Base-by-base conservation (phyloP, 2,329 filamentous ascomycete species). In the Beauveria scarabaeidicola region DNA sequence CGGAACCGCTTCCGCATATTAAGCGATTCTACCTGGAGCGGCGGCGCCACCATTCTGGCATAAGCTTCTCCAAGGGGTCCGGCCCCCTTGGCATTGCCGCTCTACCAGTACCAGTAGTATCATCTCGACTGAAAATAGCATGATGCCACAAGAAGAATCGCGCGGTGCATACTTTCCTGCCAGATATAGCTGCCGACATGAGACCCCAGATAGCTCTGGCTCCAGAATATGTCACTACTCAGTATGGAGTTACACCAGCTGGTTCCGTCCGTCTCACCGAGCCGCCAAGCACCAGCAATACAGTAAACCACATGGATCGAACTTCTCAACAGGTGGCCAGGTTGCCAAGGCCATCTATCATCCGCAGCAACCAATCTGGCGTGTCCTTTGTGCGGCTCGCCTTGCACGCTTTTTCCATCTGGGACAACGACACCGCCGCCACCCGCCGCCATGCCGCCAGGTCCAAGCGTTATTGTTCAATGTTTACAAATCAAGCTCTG, bases 341-440 rank as follows among this genome's bases (percentile, higher is more conserved):
- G 11, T 36, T 36, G 32, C 32, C 32, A 13, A n/a, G 11, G 32
- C 32, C 32, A 36, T 36, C 32, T 36, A 36, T 15, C 11, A 36
- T 13, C 11, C 32, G 10, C 21, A n/a, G 32, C 32, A 25, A 11
- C 21, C 27, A 40, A n/a, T 32, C 36, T 46, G n/a, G 25, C 27
- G 3, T 10, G 21, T 43, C 27, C 46, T 58, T 15, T 29, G 43
- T 48, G 55, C 55, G 41, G 43, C 47, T 59, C 38, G 48, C 48
- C 57, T 52, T 44, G 55, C 47, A 19, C 9, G 19, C 48, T 38
- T 52, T 50, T 52, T 48, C 57, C 25, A 21, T 27, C 17, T 59
- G 40, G 57, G 57, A 59, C 50, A 59, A 52, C 50, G 40, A 59
- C 50, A 19, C 53, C 53, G 57, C 56, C 56, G 56, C 57, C 57